Percentiles rank a stretch among this genome's conserved stretches.
Evolutionary conservation across 495 filamentous ascomycete species (phyloP).

Genomic region (Hypoxylon fuscum): DNA sequence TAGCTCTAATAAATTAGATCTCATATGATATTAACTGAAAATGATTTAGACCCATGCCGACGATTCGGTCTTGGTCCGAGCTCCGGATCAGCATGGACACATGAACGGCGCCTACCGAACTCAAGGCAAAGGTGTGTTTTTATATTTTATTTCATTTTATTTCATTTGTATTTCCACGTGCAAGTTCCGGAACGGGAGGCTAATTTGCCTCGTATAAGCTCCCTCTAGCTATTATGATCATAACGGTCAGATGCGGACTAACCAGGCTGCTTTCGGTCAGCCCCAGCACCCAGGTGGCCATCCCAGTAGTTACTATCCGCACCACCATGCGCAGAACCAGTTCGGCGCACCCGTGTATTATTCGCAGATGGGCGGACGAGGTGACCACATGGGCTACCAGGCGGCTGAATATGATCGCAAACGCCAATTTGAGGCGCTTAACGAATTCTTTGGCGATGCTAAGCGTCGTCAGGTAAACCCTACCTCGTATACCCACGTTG

Average conservation of each 20-base stretch:
- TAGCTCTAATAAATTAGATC: no score
- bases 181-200: constrained; percentile 47
- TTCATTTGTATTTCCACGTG: no score
- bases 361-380: constrained; percentile 63
- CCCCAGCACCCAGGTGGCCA: constrained; percentile 56
- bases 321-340: constrained; percentile 64
- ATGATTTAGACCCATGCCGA: constrained; percentile 99
- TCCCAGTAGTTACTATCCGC: constrained; percentile 63
- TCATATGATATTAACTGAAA: no score
- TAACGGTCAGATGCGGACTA: constrained; percentile 65
- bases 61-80: constrained; percentile 87
- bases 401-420: constrained; percentile 72
- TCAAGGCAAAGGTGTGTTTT: constrained; percentile 64
- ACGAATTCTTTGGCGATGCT: constrained; percentile 91
- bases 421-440: constrained; percentile 85
- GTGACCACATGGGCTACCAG: constrained; percentile 61
- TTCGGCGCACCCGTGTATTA: constrained; percentile 71
- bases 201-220: constrained; percentile 61
- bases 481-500: constrained; percentile 81
- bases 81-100: constrained; percentile 71
- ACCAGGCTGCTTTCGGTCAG: constrained; percentile 61
- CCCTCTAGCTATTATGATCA: constrained; percentile 66
- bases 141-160: no score
- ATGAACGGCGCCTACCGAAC: constrained; percentile 67
- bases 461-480: constrained; percentile 91